Base-by-base conservation (phyloP, 148 eudicot species). In the Spergularia marina region DNA sequence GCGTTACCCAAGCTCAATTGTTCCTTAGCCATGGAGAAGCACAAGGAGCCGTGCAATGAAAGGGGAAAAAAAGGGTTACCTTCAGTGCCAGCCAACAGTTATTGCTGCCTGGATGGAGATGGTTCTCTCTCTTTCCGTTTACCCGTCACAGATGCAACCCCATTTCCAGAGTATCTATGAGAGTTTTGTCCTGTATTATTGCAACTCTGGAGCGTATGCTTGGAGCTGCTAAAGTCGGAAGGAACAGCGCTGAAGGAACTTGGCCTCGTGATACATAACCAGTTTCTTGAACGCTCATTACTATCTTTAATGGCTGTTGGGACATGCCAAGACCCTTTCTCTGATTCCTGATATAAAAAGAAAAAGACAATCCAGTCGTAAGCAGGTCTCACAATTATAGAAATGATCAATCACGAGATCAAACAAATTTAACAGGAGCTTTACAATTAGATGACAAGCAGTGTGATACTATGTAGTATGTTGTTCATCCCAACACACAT, bases 191-290 rank as follows among this genome's bases (percentile, higher is more conserved):
- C 39, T 8, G n/a, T 54, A 21, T 44, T 47, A 41, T 20, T 74
- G 54, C 77, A 18, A 10, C 49, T 65, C 41, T 14, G 21, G 12
- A 54, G 25, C 12, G 13, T 8, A 68, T 41, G 55, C 17, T 54
- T 51, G 6, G 59, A 55, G 25, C 61, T 49, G 21, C 17, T 40
- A 8, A 18, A 66, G 40, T 66, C 65, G 30, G 65, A 44, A 17
- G 70, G 44, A 15, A 15, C 52, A 3, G 44, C 64, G 61, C 47
- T 77, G 77, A 40, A 18, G 53, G 75, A 72, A 65, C 68, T 78
- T 39, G 77, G 68, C 65, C 90, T 83, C 4, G 87, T 80, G 51
- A 87, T 71, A 74, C 98, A 92, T 65, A 92, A 89, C 98, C 98
- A 92, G 34, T 71, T 86, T 83, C 95, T 87, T 40, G 78, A 85